These are phyloP conservation scores for Nemania diffusa DNA, from an alignment of 2,329 filamentous ascomycete genomes.

Conservation along the genomic window DNA sequence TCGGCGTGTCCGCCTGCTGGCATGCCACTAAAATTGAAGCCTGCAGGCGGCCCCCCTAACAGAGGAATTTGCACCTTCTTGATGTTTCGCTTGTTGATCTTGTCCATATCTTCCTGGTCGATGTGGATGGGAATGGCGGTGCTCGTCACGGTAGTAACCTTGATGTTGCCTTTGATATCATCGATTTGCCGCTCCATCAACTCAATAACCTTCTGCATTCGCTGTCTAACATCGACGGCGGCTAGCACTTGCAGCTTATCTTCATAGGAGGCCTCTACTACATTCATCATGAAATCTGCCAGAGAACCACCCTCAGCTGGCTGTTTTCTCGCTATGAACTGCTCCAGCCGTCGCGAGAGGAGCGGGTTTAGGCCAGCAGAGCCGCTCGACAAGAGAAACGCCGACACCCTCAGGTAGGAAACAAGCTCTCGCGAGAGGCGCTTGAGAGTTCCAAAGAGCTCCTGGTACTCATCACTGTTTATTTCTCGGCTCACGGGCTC, in stretches of 20 bases:
- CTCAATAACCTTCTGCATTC: slow-evolving; percentile 84
- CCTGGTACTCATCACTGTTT: slow-evolving; percentile 54
- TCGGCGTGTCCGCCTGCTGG: slow-evolving; percentile 64
- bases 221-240: slow-evolving; percentile 79
- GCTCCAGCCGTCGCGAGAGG: slow-evolving; percentile 85
- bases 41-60: slow-evolving; percentile 33
- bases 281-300: slow-evolving; percentile 96
- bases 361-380: slow-evolving; percentile 78
- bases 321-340: slow-evolving; percentile 86
- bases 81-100: slow-evolving; percentile 55
- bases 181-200: slow-evolving; percentile 84
- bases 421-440: slow-evolving; percentile 86
- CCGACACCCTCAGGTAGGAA: slow-evolving; percentile 83
- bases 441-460: slow-evolving; percentile 83
- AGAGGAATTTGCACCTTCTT: slow-evolving; percentile 34
- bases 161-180: slow-evolving; percentile 86
- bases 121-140: slow-evolving; percentile 70
- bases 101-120: slow-evolving; percentile 65
- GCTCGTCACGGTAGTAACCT: slow-evolving; percentile 80
- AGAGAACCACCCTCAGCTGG: slow-evolving; percentile 83
- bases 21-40: slow-evolving; percentile 54
- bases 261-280: slow-evolving; percentile 86
- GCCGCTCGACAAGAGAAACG: slow-evolving; percentile 77
- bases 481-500: slow-evolving; percentile 43
- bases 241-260: slow-evolving; percentile 90